Percentiles rank a stretch among this genome's conserved stretches.
Evolutionary conservation across 176 grass and related monocot genomes (phyloP).

Genomic region (Phragmites australis): DNA sequence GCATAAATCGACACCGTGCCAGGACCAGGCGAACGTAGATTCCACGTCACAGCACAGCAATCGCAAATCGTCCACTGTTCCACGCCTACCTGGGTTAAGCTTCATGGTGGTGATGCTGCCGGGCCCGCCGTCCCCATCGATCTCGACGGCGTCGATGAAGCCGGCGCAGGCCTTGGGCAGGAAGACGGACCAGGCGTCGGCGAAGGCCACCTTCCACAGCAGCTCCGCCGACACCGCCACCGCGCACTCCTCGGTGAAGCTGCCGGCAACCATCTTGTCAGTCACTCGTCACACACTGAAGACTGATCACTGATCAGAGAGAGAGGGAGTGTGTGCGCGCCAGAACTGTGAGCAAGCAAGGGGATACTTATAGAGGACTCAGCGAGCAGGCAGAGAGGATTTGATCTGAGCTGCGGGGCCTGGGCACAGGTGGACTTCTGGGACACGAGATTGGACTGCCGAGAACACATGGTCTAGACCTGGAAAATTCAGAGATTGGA

Average conservation of each 20-base stretch:
- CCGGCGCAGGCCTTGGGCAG: conserved; percentile 24
- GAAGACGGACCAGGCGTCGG: background rate
- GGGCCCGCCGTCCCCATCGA: conserved; percentile 33
- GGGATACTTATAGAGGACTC: background rate
- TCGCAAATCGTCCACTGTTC: no score
- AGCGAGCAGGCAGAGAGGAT: background rate
- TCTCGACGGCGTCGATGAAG: conserved; percentile 10
- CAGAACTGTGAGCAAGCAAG: background rate
- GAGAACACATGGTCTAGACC: conserved; percentile 11
- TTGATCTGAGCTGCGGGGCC: no score
- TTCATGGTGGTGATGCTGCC: conserved; percentile 33
- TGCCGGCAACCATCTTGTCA: conserved; percentile 22
- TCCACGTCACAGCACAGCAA: no score
- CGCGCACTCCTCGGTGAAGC: conserved; percentile 14
- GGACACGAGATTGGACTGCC: background rate
- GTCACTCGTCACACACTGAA: background rate
- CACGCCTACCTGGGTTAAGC: conserved; percentile 10
- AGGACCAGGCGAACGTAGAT: no score
- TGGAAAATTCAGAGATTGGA: background rate
- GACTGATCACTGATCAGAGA: background rate
- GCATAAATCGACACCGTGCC: no score
- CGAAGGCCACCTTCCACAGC: conserved; percentile 33
- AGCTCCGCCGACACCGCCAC: conserved; percentile 28
- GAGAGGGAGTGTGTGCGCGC: background rate
- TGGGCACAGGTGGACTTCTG: background rate